Base-by-base conservation (phyloP, 176 grass and related monocot species). In the Echinochloa phyllopogon region DNA sequence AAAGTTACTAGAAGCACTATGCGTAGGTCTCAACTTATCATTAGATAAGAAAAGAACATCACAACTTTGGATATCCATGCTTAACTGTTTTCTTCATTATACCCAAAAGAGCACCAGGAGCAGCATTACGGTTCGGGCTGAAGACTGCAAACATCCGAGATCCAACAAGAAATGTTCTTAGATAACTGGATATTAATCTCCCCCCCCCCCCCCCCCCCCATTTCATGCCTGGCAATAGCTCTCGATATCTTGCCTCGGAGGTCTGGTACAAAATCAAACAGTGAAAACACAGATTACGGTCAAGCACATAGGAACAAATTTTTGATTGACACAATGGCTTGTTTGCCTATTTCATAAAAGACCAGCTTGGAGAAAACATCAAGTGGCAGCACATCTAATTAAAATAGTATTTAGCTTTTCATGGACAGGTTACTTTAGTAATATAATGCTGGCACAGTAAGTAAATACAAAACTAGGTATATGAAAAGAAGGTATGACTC, bases 401-500 rank as follows among this genome's bases (percentile, higher is more conserved):
- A 24, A 44, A 41, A 23, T 20, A 42, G 13, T 10, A 57, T 44
- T 45, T 77, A 27, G 56, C 12, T 10, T 40, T 77, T 29, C 53
- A 42, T 25, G 8, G 57, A 45, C 40, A 77, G 39, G 1, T 15
- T 27, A 61, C 75, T 44, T 47, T 12, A 63, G 6, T 6, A 61
- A 61, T 43, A 44, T 45, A 47, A 47, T 4, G 21, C 16, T 0
- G 3, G 24, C 76, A 33, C 17, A 13, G 9, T 29, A 63, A 63
- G 47, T 61, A 62, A 43, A 42, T 62, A 63, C 6, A 29, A 48
- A 64, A 76, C 41, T 45, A 64, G 23, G 9, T 64, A 78, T 18
- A 62, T 45, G 23, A 78, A 63, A n/a, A 72, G 69, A 73, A 50
- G 45, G 23, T 48, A 73, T 50, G 23, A 71, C 75, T 86, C 55